Conservation (phyloP, 768 basidiomycete species). For the Pleurotus salmoneostramineus region DNA sequence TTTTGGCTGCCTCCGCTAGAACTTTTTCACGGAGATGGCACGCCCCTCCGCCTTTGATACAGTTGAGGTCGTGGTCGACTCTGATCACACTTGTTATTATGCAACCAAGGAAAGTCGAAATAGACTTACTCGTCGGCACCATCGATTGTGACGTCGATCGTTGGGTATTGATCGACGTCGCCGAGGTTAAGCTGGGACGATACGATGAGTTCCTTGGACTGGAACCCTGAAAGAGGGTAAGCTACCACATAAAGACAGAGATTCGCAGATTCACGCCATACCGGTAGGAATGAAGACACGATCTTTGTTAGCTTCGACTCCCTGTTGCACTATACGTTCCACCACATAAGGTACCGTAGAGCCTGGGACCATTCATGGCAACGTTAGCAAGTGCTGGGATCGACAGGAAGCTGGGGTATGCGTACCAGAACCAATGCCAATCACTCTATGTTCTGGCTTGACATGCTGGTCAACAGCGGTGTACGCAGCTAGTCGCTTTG, state of each 20-base stretch:
- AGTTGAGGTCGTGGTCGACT: slow-evolving; percentile 83
- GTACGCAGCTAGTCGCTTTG: slow-evolving; percentile 90
- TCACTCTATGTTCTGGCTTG: slow-evolving; percentile 78
- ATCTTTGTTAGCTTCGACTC: slow-evolving; percentile 64
- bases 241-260: slow-evolving; percentile 1
- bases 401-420: not conserved
- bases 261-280: slow-evolving; percentile 20
- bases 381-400: too few species aligned
- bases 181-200: slow-evolving; percentile 72
- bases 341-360: slow-evolving; percentile 97
- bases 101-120: not conserved
- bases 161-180: slow-evolving; percentile 85
- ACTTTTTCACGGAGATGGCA: slow-evolving; percentile 98
- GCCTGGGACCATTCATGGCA: too few species aligned
- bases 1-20: slow-evolving; percentile 90
- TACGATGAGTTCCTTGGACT: slow-evolving; percentile 94
- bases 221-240: slow-evolving; percentile 58
- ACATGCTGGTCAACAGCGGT: slow-evolving; percentile 93
- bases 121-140: slow-evolving; percentile 88
- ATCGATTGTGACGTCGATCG: slow-evolving; percentile 95
- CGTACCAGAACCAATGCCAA: slow-evolving; percentile 83
- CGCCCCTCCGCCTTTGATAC: slow-evolving; percentile 96
- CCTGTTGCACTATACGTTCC: slow-evolving; percentile 88
- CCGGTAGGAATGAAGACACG: slow-evolving; percentile 91
- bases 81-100: slow-evolving; percentile 32